These are phyloP conservation scores for Capronia epimyces DNA, from an alignment of 2,329 filamentous ascomycete species.

Conservation along the genomic window DNA sequence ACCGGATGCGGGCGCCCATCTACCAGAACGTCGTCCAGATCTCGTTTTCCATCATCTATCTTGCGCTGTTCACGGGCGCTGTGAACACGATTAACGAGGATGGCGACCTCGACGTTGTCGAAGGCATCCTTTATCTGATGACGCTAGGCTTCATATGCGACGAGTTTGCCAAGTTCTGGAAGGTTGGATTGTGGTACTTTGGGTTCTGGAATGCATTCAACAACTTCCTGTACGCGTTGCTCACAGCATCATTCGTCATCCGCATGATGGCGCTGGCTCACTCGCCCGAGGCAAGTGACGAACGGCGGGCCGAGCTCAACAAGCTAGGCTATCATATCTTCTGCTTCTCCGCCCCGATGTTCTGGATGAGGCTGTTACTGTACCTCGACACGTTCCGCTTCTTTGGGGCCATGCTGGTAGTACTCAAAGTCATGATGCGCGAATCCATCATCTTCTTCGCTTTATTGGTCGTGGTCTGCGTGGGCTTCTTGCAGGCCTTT, in stretches of 20 bases:
- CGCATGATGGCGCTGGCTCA: slow-evolving; percentile 73
- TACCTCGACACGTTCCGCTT: slow-evolving; percentile 92
- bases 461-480: slow-evolving; percentile 72
- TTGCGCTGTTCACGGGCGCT: slow-evolving; percentile 78
- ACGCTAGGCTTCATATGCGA: slow-evolving; percentile 87
- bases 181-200: slow-evolving; percentile 84
- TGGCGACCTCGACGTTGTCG: slow-evolving; percentile 77
- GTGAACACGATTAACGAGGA: slow-evolving; percentile 89
- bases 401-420: slow-evolving; percentile 96
- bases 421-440: slow-evolving; percentile 92
- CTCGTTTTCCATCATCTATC: slow-evolving; percentile 73
- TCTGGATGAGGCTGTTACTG: slow-evolving; percentile 86
- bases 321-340: slow-evolving; percentile 87
- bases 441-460: slow-evolving; percentile 96
- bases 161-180: slow-evolving; percentile 83
- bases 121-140: slow-evolving; percentile 82
- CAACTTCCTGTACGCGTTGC: slow-evolving; percentile 68
- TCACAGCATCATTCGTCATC: slow-evolving; percentile 71
- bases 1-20: slow-evolving; percentile 83
- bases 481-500: slow-evolving; percentile 82
- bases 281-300: slow-evolving; percentile 44
- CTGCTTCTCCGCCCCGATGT: slow-evolving; percentile 90
- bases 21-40: slow-evolving; percentile 92
- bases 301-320: slow-evolving; percentile 60
- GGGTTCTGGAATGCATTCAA: slow-evolving; percentile 99